Percentiles rank a stretch among this genome's conserved stretches.
Conservation (phyloP, 306 rosid species). For the Mucuna pruriens region DNA sequence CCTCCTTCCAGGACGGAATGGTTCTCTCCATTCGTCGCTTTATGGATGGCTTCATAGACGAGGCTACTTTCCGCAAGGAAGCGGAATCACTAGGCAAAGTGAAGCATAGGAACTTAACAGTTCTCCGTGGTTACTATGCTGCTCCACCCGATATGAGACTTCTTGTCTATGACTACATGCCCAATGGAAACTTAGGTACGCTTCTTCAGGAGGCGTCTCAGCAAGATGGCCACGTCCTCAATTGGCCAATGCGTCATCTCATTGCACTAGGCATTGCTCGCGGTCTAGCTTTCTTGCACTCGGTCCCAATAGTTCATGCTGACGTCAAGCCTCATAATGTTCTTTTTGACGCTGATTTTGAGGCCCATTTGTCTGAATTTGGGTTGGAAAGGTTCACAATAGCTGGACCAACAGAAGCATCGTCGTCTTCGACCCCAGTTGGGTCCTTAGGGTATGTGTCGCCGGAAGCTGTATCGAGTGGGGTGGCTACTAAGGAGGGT, state of each 20-base stretch:
- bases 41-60: slow-evolving; percentile 54
- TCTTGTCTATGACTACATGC: slow-evolving; percentile 86
- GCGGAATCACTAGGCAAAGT: slow-evolving; percentile 78
- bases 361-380: slow-evolving; percentile 84
- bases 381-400: slow-evolving; percentile 67
- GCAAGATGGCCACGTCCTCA: slow-evolving; percentile 87
- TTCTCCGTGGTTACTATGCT: slow-evolving; percentile 79
- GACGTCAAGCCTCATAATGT: slow-evolving; percentile 84
- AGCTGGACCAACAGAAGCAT: slow-evolving; percentile 57
- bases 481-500: slow-evolving; percentile 65
- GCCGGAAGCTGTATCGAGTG: slow-evolving; percentile 68
- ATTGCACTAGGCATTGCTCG: slow-evolving; percentile 86
- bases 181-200: slow-evolving; percentile 80
- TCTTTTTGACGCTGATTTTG: slow-evolving; percentile 87
- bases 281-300: slow-evolving; percentile 74
- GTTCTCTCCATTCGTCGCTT: slow-evolving; percentile 82
- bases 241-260: slow-evolving; percentile 97
- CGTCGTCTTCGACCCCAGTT: slow-evolving; percentile 57
- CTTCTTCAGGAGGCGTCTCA: slow-evolving; percentile 87
- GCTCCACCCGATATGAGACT: slow-evolving; percentile 78
- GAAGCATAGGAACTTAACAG: slow-evolving; percentile 76
- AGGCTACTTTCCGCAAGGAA: slow-evolving; percentile 64
- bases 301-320: slow-evolving; percentile 67
- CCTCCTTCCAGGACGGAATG: slow-evolving; percentile 75
- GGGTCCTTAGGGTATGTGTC: slow-evolving; percentile 82